phyloP scores from a whole-genome alignment of 2,329 filamentous ascomycete species.

The Beauveria sp. region DNA sequence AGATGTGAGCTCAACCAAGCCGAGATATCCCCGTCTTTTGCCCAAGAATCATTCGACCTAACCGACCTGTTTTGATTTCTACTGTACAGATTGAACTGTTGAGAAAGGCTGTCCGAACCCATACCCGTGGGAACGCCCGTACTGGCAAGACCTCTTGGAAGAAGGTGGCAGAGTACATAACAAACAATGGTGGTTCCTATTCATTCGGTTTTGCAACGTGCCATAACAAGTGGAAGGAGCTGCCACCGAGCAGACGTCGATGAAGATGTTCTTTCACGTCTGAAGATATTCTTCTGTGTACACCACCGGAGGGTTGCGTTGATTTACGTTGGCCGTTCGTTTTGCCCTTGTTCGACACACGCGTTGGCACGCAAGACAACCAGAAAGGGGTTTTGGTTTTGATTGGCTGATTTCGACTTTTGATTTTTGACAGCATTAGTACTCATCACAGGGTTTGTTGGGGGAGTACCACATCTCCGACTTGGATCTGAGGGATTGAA shows the following conservation, averaged over 20 bases:
- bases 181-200: conserved; percentile 45
- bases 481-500: neutral
- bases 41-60: neutral
- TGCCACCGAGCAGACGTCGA: conserved; percentile 16
- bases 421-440: neutral
- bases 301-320: neutral
- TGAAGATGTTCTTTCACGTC: neutral
- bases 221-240: conserved; percentile 48
- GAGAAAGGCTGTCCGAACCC: conserved; percentile 30
- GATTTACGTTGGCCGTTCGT: neutral
- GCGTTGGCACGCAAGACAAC: neutral
- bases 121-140: conserved; percentile 19
- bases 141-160: conserved; percentile 47
- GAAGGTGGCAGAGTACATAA: conserved; percentile 46
- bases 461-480: neutral
- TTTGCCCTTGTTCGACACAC: neutral
- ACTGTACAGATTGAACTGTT: conserved; percentile 37
- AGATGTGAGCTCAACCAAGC: conserved; percentile 48
- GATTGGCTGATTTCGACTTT: neutral
- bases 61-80: neutral
- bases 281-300: neutral
- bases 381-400: neutral
- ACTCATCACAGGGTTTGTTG: neutral
- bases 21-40: neutral
- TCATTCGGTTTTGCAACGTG: conserved; percentile 52